Evolutionary conservation across 2,329 filamentous ascomycete genomes (phyloP), one percentile per base, ranked within the genome.

Genomic region (Penicillium janthinellum): DNA sequence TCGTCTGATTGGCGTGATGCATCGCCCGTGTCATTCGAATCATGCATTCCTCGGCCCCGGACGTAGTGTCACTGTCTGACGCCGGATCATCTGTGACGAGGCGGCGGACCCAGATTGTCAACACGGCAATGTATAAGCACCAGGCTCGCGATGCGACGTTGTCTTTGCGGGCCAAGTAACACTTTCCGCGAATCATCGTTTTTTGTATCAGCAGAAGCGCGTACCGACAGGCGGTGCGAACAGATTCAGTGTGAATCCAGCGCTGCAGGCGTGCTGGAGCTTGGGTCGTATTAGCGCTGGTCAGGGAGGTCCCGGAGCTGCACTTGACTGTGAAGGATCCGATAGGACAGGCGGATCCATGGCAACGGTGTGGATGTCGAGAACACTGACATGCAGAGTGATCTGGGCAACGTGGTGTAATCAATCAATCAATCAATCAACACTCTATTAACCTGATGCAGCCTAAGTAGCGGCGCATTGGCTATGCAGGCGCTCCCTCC

Each of bases 41-140:
- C n/a, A 66, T 61, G 42, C 66, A 67, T 44, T 66, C 65, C 39
- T 65, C 63, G 15, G 64, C 66, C 35, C 54, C 60, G 20, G 28
- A 58, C 20, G 59, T 57, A 7, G 28, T 45, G 20, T 35, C 53
- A 17, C 25, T 12, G 31, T 60, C 22, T 8, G 20, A 25, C 2
- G 14, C 39, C 6, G 54, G 52, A 51, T 49, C 57, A 7, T 54
- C 54, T n/a, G 56, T 50, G 66, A 62, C 68, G 12, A 51, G 63
- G 42, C 68, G 66, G 51, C 65, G 70, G 12, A 64, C 65, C 67
- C 69, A 71, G 20, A 71, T 51, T n/a, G 68, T 64, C 17, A 71
- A 49, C 0, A 65, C 61, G 4, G 69, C 67, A 57, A 68, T 62
- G 51, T 70, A 70, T 17, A 69, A 49, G 37, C 64, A 69, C 69